A percentile compares a stretch with the other conserved stretches of the same genome.
Conservation (phyloP, 768 basidiomycete genomes). For the Tulasnella sp. region DNA sequence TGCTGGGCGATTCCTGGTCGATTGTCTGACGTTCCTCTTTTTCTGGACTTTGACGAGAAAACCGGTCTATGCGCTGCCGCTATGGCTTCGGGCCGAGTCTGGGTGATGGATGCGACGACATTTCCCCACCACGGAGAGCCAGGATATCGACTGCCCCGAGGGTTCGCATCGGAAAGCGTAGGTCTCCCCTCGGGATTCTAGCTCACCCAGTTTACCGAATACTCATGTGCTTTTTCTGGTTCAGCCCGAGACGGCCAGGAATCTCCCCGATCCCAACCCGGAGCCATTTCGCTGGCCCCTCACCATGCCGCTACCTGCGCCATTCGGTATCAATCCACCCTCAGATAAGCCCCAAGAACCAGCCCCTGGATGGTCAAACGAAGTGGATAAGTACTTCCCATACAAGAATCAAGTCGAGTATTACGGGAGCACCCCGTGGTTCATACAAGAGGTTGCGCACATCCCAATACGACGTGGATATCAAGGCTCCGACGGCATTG, state of each 20-base stretch:
- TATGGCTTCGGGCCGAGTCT: neutral
- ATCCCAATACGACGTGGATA: neutral
- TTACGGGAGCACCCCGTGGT: neutral
- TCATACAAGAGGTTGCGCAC: neutral
- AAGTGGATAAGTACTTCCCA: neutral
- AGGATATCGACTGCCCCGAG: neutral
- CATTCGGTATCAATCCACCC: neutral
- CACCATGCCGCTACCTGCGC: neutral
- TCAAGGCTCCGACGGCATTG: neutral
- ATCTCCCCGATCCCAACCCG: neutral
- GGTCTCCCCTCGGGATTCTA: neutral
- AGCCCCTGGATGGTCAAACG: neutral
- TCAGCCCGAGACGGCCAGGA: neutral
- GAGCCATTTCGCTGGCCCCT: constrained; percentile 5
- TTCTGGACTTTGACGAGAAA: neutral
- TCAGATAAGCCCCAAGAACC: neutral
- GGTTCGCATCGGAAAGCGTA: neutral
- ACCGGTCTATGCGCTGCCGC: neutral
- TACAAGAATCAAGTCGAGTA: neutral
- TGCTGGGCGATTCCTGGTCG: neutral
- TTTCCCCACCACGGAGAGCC: neutral
- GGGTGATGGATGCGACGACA: neutral
- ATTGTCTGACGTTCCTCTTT: neutral
- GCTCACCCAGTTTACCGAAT: neutral
- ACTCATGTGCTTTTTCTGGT: neutral